Conservation (phyloP, 225 moss, liverwort and hornwort genomes). For the Asterella californica region DNA sequence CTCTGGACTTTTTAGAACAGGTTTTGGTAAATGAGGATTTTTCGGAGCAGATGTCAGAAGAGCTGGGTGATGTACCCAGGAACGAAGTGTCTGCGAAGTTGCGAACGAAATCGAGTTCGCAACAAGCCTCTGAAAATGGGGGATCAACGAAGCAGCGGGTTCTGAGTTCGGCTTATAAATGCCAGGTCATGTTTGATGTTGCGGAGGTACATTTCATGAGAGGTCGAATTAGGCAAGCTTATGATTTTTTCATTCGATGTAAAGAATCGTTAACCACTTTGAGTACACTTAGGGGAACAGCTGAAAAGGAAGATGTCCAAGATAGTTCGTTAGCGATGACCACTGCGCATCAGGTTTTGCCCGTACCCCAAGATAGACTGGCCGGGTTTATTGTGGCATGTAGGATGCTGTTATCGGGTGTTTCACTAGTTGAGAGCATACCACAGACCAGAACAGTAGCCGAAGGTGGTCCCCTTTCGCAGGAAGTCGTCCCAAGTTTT, state of each 20-base stretch:
- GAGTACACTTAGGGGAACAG: conserved; percentile 15
- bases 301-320: conserved; percentile 26
- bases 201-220: conserved; percentile 98
- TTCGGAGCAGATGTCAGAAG: conserved; percentile 52
- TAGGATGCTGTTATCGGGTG: conserved; percentile 75
- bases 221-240: conserved; percentile 78
- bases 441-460: conserved; percentile 36
- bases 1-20: conserved; percentile 77
- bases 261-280: conserved; percentile 44
- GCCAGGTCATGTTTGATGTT: conserved; percentile 83
- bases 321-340: background rate
- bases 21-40: conserved; percentile 53
- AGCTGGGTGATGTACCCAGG: conserved; percentile 33
- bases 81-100: conserved; percentile 5
- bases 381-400: conserved; percentile 90
- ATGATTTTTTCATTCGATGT: conserved; percentile 72
- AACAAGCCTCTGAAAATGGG: conserved; percentile 29
- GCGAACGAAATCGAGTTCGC: background rate
- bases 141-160: conserved; percentile 20
- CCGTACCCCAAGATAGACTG: conserved; percentile 75
- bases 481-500: conserved; percentile 46
- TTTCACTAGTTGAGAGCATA: conserved; percentile 38
- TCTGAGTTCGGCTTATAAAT: conserved; percentile 39
- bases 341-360: conserved; percentile 26
- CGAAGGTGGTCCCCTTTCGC: conserved; percentile 37